Conservation (phyloP, 2,329 filamentous ascomycete genomes). For the Xylogone sp. region DNA sequence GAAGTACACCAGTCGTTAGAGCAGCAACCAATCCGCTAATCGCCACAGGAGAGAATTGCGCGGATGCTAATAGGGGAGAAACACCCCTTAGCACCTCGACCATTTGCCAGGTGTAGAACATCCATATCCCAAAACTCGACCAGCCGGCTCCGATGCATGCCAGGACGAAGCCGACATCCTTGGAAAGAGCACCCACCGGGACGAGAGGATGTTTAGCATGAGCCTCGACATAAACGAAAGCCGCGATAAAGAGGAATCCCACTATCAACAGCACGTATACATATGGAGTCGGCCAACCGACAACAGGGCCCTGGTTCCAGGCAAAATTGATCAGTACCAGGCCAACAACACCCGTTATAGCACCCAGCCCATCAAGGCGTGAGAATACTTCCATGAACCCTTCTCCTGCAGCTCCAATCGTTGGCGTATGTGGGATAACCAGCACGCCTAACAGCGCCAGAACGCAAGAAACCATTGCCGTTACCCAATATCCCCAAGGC, state of each 20-base stretch:
- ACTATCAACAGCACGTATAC: constrained; percentile 46
- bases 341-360: constrained; percentile 38
- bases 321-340: constrained; percentile 50
- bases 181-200: constrained; percentile 47
- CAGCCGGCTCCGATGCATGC: constrained; percentile 22
- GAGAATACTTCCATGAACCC: constrained; percentile 19
- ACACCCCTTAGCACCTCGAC: constrained; percentile 20
- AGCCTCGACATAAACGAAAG: constrained; percentile 52
- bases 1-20: constrained; percentile 30
- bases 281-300: constrained; percentile 22
- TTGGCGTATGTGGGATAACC: constrained; percentile 29
- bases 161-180: constrained; percentile 45
- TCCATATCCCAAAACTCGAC: constrained; percentile 25
- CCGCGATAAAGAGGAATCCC: constrained; percentile 47
- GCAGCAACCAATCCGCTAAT: constrained; percentile 29
- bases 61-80: constrained; percentile 26
- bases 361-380: constrained; percentile 37
- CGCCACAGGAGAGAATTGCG: constrained; percentile 23
- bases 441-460: constrained; percentile 29
- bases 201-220: constrained; percentile 50
- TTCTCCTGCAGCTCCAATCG: constrained; percentile 29
- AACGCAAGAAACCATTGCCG: constrained; percentile 32
- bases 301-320: constrained; percentile 33
- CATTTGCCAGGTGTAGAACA: constrained; percentile 22
- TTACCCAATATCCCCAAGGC: constrained; percentile 44